Evolutionary conservation across 352 stramenopile genomes (phyloP), one percentile per base, ranked within the genome.

Genomic region (Globisporangium irregulare): DNA sequence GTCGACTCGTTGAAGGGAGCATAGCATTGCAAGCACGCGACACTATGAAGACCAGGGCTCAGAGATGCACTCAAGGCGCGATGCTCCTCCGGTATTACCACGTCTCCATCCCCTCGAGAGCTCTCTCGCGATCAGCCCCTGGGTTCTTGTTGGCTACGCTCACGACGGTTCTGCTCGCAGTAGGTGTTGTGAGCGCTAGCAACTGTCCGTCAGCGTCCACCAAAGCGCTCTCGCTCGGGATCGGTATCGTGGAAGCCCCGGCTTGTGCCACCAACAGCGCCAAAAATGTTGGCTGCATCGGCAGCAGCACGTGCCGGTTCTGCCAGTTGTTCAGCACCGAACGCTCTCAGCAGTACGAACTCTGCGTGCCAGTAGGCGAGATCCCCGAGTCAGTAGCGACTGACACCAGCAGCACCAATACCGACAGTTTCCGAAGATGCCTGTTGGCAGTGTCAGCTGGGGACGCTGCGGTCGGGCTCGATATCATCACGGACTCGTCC

Each of bases 401-500:
- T 4, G 43, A 51, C 18, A 51, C 43, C 5, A n/a, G 4, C 18
- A 51, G 15, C 5, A 22, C 43, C 5, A 51, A 22, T 18, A 51
- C 43, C 18, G 18, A 51, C 43, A 51, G 18, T 51, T 51, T 51
- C 18, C 29, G 20, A n/a, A n/a, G 36, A 43, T 73, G 62, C 18
- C 29, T 65, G 4, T 50, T 68, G 20, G 54, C 24, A 20, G 68
- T 63, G 4, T 71, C 68, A 8, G 9, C 32, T 18, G 22, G 32
- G 14, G 62, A 74, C 20, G 32, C 36, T 22, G 65, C 53, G 1
- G 24, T 64, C 20, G 70, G 70, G n/a, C 59, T 73, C 48, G 51
- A 71, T 10, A 50, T 74, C 22, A 54, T 74, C 24, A 61, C 68
- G 0, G 71, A 76, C 61, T 20, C 38, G 20, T 63, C 62, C n/a